Evolutionary conservation across 768 basidiomycete genomes (phyloP).

Genomic region (Tulasnella sp.): DNA sequence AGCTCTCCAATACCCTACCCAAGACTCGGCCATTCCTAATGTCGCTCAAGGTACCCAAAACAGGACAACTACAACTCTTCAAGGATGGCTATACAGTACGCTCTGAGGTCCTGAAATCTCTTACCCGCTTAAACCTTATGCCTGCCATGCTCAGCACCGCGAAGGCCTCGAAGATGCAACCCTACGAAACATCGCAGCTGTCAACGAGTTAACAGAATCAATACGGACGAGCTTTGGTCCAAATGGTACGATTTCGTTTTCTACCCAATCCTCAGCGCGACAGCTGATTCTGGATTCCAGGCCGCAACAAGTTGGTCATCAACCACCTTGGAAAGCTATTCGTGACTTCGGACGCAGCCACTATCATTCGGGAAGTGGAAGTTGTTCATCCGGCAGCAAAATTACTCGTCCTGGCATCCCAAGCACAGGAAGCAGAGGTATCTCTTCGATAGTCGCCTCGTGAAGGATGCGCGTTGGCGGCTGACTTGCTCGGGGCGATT

Average conservation of each 20-base stretch:
- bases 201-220: slow-evolving; percentile 90
- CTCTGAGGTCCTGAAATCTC: background rate
- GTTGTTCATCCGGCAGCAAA: slow-evolving; percentile 99
- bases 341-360: slow-evolving; percentile 98
- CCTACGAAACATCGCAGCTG: slow-evolving; percentile 91
- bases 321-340: slow-evolving; percentile 95
- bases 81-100: slow-evolving; percentile 94
- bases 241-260: slow-evolving; percentile 61
- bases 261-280: background rate
- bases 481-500: slow-evolving; percentile 13
- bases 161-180: slow-evolving; percentile 97
- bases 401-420: slow-evolving; percentile 97
- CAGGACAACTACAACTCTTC: slow-evolving; percentile 85
- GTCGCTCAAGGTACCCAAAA: slow-evolving; percentile 92
- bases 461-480: background rate
- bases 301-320: slow-evolving; percentile 95
- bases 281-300: slow-evolving; percentile 42
- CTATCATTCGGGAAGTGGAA: slow-evolving; percentile 96
- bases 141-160: slow-evolving; percentile 50
- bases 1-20: slow-evolving; percentile 11
- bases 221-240: slow-evolving; percentile 96
- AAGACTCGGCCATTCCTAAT: slow-evolving; percentile 43
- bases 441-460: background rate
- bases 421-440: slow-evolving; percentile 93
- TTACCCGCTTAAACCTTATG: background rate